A percentile compares a stretch with the other conserved stretches of the same genome.
phyloP scores from a whole-genome alignment of 2,329 filamentous ascomycete genomes.

The Ceratocystiopsis minuta region DNA sequence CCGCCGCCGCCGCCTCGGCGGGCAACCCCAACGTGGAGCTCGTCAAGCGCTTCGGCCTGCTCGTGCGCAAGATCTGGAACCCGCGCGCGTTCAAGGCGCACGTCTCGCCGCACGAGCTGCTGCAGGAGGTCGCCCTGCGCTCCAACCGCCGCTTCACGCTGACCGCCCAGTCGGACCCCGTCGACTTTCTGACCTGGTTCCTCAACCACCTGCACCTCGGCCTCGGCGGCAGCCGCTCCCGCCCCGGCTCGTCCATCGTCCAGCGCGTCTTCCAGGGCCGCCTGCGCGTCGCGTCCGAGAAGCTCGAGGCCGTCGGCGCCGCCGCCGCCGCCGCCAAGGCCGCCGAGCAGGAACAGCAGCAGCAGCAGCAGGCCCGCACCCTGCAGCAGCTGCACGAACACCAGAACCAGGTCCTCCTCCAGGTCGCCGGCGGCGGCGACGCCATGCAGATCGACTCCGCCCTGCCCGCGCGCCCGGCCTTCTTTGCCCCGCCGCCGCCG shows the following conservation, averaged over 20 bases:
- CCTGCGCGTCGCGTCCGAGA: constrained; percentile 77
- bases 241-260: constrained; percentile 67
- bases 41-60: constrained; percentile 68
- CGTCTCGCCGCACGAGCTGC: constrained; percentile 89
- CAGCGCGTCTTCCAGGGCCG: constrained; percentile 89
- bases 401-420: not conserved
- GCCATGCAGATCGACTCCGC: constrained; percentile 7
- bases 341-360: constrained; percentile 4
- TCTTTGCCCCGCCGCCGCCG: not conserved
- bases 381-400: not conserved
- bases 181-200: constrained; percentile 95
- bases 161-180: constrained; percentile 80
- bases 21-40: constrained; percentile 49
- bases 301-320: constrained; percentile 9
- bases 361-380: not conserved
- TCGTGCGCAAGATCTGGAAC: constrained; percentile 97
- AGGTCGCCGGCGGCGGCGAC: not conserved
- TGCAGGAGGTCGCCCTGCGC: constrained; percentile 80
- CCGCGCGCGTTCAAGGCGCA: constrained; percentile 89
- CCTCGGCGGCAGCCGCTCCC: constrained; percentile 75
- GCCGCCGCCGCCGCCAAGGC: not conserved
- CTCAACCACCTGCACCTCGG: constrained; percentile 88
- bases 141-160: constrained; percentile 88
- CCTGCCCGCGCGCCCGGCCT: not conserved
- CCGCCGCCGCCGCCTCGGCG: not conserved